A percentile compares a stretch with the other conserved stretches of the same genome.
Conservation (phyloP, 140 eudicot genomes). For the Anethum foeniculum region DNA sequence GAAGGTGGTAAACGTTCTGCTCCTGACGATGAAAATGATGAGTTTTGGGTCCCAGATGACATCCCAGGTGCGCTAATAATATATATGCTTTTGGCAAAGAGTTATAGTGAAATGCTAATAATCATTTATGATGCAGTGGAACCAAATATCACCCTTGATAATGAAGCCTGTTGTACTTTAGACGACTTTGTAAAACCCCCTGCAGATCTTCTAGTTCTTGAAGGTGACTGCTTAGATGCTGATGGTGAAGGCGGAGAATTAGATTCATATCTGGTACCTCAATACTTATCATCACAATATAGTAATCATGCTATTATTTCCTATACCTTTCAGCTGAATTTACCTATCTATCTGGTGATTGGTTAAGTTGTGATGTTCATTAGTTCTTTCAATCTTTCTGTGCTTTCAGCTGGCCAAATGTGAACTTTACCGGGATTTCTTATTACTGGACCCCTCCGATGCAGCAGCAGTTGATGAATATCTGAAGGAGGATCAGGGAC, state of each 20-base stretch:
- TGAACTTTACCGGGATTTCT: constrained; percentile 74
- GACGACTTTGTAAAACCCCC: constrained; percentile 68
- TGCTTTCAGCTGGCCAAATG: constrained; percentile 70
- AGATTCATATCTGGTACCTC: constrained; percentile 79
- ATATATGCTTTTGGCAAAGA: constrained; percentile 6
- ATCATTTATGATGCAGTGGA: constrained; percentile 48
- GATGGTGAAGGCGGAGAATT: constrained; percentile 76
- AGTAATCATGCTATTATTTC: not conserved
- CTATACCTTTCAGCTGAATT: not conserved
- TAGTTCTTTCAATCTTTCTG: constrained; percentile 1
- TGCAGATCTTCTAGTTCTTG: constrained; percentile 86
- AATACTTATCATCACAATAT: constrained; percentile 3
- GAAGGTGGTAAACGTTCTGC: constrained; percentile 37
- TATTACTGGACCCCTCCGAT: constrained; percentile 72
- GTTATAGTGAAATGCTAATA: constrained; percentile 7
- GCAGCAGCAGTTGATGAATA: constrained; percentile 57
- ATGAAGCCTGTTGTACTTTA: constrained; percentile 25
- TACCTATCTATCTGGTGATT: not conserved
- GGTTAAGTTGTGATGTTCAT: not conserved
- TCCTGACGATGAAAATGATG: constrained; percentile 49
- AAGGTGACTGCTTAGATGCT: constrained; percentile 92
- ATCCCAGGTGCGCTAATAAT: constrained; percentile 50
- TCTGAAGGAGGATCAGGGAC: constrained; percentile 34
- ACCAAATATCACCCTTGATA: constrained; percentile 60
- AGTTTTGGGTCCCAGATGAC: constrained; percentile 76